Evolutionary conservation across 176 grass and related monocot species (phyloP).

Genomic region (maize (Zea mays)): Zm-B73-REFERENCE-NAM-5.0 NC_050100.1:53833001-53833500

Average conservation of each 20-base stretch:
- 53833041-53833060: constrained; percentile 31
- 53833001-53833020: constrained; percentile 23
- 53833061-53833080: constrained; percentile 44
- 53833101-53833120: not conserved
- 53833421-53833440: constrained; percentile 50
- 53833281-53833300: constrained; percentile 56
- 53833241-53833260: constrained; percentile 35
- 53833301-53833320: constrained; percentile 81
- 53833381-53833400: constrained; percentile 65
- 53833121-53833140: constrained; percentile 35
- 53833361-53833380: constrained; percentile 86
- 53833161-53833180: constrained; percentile 46
- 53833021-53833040: constrained; percentile 22
- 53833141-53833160: constrained; percentile 22
- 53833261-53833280: constrained; percentile 30
- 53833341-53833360: constrained; percentile 83
- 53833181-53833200: constrained; percentile 10
- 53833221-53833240: constrained; percentile 13
- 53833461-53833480: constrained; percentile 95
- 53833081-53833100: constrained; percentile 18
- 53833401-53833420: constrained; percentile 45
- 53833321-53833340: constrained; percentile 63
- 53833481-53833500: not conserved
- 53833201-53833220: not conserved
- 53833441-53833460: constrained; percentile 67